Evolutionary conservation across 2,329 filamentous ascomycete genomes (phyloP).

Genomic region (Myriosclerotinia scirpicola): DNA sequence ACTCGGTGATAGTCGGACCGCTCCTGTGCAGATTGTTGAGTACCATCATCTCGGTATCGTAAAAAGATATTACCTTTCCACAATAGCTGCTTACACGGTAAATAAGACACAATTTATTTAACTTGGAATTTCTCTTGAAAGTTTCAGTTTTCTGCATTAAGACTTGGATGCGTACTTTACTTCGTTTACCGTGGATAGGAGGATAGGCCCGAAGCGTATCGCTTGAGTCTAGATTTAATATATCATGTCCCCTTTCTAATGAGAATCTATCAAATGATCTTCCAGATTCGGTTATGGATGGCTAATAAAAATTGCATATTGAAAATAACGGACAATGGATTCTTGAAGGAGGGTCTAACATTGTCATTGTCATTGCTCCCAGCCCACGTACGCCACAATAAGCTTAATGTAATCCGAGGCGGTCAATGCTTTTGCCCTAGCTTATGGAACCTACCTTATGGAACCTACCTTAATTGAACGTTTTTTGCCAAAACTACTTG

Average conservation of each 20-base stretch:
- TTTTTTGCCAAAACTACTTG: constrained; percentile 1
- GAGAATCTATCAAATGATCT: not conserved
- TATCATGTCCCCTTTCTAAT: not conserved
- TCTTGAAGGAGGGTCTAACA: not conserved
- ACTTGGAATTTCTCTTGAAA: not conserved
- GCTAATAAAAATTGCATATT: not conserved
- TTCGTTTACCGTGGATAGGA: not conserved
- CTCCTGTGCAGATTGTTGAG: not conserved
- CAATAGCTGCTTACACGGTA: not conserved
- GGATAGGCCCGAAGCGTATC: not conserved
- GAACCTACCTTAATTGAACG: constrained; percentile 6
- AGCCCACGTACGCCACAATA: constrained; percentile 11
- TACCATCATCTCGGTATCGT: constrained; percentile 3
- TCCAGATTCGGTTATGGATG: constrained; percentile 7
- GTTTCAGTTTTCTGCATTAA: not conserved
- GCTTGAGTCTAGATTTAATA: not conserved
- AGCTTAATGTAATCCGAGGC: constrained; percentile 9
- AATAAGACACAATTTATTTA: not conserved
- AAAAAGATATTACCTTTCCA: not conserved
- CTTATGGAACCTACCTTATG: not conserved
- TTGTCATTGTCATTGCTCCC: not conserved
- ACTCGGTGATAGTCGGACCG: not conserved
- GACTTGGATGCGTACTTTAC: not conserved
- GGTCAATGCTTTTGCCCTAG: not conserved
- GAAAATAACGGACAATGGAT: not conserved